Percentiles rank a stretch among this genome's conserved stretches.
Conservation (phyloP, 768 basidiomycete genomes). For the Piloderma croceum region DNA sequence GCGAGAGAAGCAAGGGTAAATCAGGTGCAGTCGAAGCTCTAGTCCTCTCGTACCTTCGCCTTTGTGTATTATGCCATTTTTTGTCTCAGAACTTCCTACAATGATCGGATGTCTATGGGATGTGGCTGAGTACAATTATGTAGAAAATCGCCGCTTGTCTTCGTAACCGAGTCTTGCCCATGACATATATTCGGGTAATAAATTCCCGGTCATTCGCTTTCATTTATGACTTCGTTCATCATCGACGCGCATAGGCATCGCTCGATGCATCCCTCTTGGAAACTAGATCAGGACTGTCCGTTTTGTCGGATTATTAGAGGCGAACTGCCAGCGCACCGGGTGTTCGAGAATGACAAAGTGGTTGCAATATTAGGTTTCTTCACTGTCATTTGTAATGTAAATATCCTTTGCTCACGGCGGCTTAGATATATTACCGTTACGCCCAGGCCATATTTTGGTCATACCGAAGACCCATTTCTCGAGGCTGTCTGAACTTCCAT, state of each 20-base stretch:
- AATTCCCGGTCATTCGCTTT: too few species aligned
- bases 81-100: too few species aligned
- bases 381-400: background rate
- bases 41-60: too few species aligned
- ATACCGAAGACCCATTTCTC: slow-evolving; percentile 62
- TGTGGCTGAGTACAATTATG: too few species aligned
- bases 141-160: too few species aligned
- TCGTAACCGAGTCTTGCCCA: too few species aligned
- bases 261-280: slow-evolving; percentile 43
- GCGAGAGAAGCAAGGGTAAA: too few species aligned
- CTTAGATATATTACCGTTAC: slow-evolving; percentile 61
- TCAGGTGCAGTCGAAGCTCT: too few species aligned
- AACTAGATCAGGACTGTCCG: slow-evolving; percentile 42
- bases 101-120: too few species aligned
- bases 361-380: slow-evolving; percentile 58
- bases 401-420: slow-evolving; percentile 2
- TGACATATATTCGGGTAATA: too few species aligned
- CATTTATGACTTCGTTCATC: slow-evolving; percentile 76
- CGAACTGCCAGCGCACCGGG: slow-evolving; percentile 39
- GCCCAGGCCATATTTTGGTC: slow-evolving; percentile 63
- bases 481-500: slow-evolving; percentile 59
- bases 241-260: slow-evolving; percentile 57
- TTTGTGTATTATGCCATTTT: background rate
- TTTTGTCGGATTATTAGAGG: slow-evolving; percentile 63
- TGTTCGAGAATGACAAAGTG: slow-evolving; percentile 60